Base-by-base conservation (phyloP, 2,329 filamentous ascomycete genomes). In the Sarocladiaceae sp. region DNA sequence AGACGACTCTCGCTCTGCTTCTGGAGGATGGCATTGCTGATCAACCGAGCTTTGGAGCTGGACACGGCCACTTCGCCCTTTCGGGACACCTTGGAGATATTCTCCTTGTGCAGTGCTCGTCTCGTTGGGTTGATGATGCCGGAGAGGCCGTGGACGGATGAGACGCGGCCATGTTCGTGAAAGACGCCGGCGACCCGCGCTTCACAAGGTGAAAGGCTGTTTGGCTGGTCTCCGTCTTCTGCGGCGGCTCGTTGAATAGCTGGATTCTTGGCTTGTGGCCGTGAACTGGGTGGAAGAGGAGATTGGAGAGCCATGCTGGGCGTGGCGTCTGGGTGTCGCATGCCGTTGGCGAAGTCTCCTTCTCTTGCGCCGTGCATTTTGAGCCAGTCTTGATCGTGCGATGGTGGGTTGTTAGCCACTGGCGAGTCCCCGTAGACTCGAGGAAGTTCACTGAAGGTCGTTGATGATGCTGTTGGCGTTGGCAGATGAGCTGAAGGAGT, bases 141-240 rank as follows among this genome's bases (percentile, higher is more conserved):
- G 11, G 59, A 55, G 2, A 62, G 49, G 11, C 60, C 60, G 35
- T 63, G 60, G 11, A 63, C 60, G 1, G 56, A 57, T 20, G 60
- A 61, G 5, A 63, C 58, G 31, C 57, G 58, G 1, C 60, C 60
- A 41, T 62, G 56, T 34, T 62, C 54, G 18, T 61, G 58, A 24
- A 60, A 61, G 1, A 62, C 58, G n/a, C 60, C 60, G 2, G 60
- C 60, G n/a, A 63, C 56, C 29, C 56, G 55, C 1, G 60, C 60
- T 49, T 63, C 60, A 10, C 57, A 57, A 9, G 59, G 59, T 0
- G 60, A 63, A 2, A 63, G 33, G 4, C 26, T 29, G 13, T 29
- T 29, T 7, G 26, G 7, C 13, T 29, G 26, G 13, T 9, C 26
- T 56, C 54, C 4, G 49, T 29, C 26, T 29, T 29, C 26, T 9